These are phyloP conservation scores for Uncinocarpus reesii DNA, from an alignment of 2,329 filamentous ascomycete genomes.

Conservation along the genomic window DNA sequence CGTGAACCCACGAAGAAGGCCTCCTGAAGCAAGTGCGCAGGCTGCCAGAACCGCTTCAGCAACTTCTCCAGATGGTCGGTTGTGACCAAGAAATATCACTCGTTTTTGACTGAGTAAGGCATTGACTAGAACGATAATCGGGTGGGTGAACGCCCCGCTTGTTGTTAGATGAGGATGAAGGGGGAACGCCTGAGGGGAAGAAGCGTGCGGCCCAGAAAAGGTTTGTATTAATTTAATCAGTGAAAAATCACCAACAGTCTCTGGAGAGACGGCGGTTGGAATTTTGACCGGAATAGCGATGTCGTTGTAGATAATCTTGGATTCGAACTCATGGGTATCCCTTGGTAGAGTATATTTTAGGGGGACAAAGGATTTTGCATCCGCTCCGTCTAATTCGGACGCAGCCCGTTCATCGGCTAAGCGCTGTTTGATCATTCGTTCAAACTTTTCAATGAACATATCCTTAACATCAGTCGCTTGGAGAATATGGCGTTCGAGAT, in stretches of 20 bases:
- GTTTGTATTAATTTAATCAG: slow-evolving; percentile 94
- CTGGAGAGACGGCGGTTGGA: slow-evolving; percentile 81
- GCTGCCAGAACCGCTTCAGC: slow-evolving; percentile 97
- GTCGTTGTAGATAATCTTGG: slow-evolving; percentile 87
- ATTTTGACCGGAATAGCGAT: slow-evolving; percentile 96
- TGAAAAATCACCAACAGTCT: slow-evolving; percentile 96
- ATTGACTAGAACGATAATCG: slow-evolving; percentile 88
- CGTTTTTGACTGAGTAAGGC: slow-evolving; percentile 92
- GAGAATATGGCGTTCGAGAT: slow-evolving; percentile 73
- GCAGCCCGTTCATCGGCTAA: slow-evolving; percentile 52
- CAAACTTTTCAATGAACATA: slow-evolving; percentile 95
- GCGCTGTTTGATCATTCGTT: slow-evolving; percentile 79
- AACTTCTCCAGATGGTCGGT: slow-evolving; percentile 87
- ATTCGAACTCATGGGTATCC: slow-evolving; percentile 97
- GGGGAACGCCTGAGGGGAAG: slow-evolving; percentile 71
- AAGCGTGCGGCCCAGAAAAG: slow-evolving; percentile 73
- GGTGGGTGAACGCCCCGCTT: slow-evolving; percentile 78
- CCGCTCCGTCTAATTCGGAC: slow-evolving; percentile 21
- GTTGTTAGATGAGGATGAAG: slow-evolving; percentile 89
- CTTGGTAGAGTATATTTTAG: slow-evolving; percentile 66
- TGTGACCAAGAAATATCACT: slow-evolving; percentile 90
- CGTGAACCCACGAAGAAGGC: slow-evolving; percentile 85
- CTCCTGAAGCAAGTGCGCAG: slow-evolving; percentile 84
- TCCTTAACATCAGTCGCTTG: slow-evolving; percentile 90
- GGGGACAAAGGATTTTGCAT: slow-evolving; percentile 52